These are phyloP conservation scores for Plasmodium reichenowi DNA, from an alignment of 169 alveolate genomes.

Conservation along the genomic window DNA sequence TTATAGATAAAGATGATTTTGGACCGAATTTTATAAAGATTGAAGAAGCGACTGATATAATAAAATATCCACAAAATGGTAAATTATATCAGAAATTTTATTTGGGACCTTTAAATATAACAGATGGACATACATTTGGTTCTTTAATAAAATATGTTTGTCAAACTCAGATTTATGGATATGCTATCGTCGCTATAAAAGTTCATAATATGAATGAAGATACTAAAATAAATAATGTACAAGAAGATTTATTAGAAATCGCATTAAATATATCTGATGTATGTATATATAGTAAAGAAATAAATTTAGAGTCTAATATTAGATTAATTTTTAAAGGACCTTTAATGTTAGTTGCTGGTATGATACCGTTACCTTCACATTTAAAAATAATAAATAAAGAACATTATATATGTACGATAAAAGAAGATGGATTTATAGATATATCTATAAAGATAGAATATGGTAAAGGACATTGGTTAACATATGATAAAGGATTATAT, in stretches of 20 bases:
- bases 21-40: slow-evolving; percentile 68
- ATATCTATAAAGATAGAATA: slow-evolving; percentile 88
- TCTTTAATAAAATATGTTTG: slow-evolving; percentile 85
- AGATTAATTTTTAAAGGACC: slow-evolving; percentile 86
- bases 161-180: slow-evolving; percentile 87
- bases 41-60: slow-evolving; percentile 75
- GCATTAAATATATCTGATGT: slow-evolving; percentile 87
- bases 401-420: slow-evolving; percentile 83
- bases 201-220: slow-evolving; percentile 85
- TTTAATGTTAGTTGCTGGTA: slow-evolving; percentile 86
- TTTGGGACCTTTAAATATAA: slow-evolving; percentile 87
- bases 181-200: slow-evolving; percentile 87
- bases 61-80: slow-evolving; percentile 78
- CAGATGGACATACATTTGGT: slow-evolving; percentile 90
- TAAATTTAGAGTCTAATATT: slow-evolving; percentile 78
- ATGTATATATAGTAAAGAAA: slow-evolving; percentile 23
- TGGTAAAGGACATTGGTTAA: slow-evolving; percentile 85
- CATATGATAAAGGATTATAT: slow-evolving; percentile 81
- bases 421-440: slow-evolving; percentile 85
- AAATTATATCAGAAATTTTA: slow-evolving; percentile 87
- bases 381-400: slow-evolving; percentile 82
- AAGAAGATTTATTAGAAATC: slow-evolving; percentile 87
- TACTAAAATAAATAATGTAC: slow-evolving; percentile 80
- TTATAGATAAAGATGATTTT: slow-evolving; percentile 67
- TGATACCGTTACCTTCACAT: slow-evolving; percentile 86